Conservation (phyloP, 331 rosid species). For the Malus hybrid region DNA sequence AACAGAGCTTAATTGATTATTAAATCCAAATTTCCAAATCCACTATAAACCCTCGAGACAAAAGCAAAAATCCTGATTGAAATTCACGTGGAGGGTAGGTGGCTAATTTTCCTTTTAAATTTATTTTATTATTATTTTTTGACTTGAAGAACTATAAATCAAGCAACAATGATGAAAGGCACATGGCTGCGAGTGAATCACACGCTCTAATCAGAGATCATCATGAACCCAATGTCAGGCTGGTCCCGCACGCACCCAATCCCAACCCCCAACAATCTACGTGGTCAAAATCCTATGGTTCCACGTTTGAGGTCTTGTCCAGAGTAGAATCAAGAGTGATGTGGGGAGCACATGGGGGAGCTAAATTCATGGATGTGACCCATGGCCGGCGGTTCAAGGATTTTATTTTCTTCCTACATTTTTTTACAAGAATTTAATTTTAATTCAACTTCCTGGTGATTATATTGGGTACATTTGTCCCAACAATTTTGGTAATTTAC, state of each 20-base stretch:
- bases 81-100: neutral
- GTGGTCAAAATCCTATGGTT: conserved; percentile 2
- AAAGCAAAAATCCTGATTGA: neutral
- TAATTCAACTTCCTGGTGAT: neutral
- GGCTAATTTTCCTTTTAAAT: no score
- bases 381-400: neutral
- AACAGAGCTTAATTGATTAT: neutral
- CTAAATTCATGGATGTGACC: neutral
- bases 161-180: conserved; percentile 7
- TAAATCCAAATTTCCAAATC: neutral
- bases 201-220: conserved; percentile 21
- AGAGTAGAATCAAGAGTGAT: neutral
- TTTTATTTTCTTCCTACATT: neutral
- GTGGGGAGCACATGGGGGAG: neutral
- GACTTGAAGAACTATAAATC: conserved; percentile 11
- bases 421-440: neutral
- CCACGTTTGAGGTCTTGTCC: neutral
- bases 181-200: conserved; percentile 19
- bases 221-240: conserved; percentile 2
- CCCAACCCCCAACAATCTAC: neutral
- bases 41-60: neutral
- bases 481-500: neutral
- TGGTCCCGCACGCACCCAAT: conserved; percentile 26
- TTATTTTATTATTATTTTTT: neutral
- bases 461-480: neutral